These are phyloP conservation scores for Termitomyces sp. DNA, from an alignment of 768 basidiomycete species.

Conservation along the genomic window DNA sequence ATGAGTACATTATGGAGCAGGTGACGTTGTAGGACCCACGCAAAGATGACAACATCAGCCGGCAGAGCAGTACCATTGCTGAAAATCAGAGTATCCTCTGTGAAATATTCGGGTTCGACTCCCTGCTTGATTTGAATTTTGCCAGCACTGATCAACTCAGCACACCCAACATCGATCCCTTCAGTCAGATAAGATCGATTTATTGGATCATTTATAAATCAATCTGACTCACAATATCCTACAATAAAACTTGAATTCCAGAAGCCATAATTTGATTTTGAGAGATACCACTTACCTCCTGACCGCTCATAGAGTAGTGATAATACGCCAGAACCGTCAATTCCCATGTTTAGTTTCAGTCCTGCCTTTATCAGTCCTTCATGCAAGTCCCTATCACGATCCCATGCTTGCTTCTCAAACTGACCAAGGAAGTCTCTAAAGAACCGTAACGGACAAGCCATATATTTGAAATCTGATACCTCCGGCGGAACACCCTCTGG, in stretches of 20 bases:
- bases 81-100: slow-evolving; percentile 28
- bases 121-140: slow-evolving; percentile 58
- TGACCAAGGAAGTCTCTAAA: slow-evolving; percentile 16
- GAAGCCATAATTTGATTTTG: background rate
- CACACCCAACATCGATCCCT: slow-evolving; percentile 44
- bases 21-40: slow-evolving; percentile 19
- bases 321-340: slow-evolving; percentile 25
- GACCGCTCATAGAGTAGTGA: slow-evolving; percentile 22
- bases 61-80: slow-evolving; percentile 31
- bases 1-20: background rate
- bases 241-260: background rate
- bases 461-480: slow-evolving; percentile 20
- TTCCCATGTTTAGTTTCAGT: slow-evolving; percentile 29
- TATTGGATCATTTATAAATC: background rate
- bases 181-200: background rate
- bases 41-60: slow-evolving; percentile 43
- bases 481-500: slow-evolving; percentile 17
- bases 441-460: slow-evolving; percentile 19
- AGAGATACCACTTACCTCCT: slow-evolving; percentile 23
- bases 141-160: slow-evolving; percentile 46
- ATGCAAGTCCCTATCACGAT: slow-evolving; percentile 26
- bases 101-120: slow-evolving; percentile 32
- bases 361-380: slow-evolving; percentile 31
- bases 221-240: background rate
- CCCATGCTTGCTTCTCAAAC: slow-evolving; percentile 17